Percentiles rank a stretch among this genome's conserved stretches.
Evolutionary conservation across 345 rosid species (phyloP).

Genomic region (Eucalyptus regnans): DNA sequence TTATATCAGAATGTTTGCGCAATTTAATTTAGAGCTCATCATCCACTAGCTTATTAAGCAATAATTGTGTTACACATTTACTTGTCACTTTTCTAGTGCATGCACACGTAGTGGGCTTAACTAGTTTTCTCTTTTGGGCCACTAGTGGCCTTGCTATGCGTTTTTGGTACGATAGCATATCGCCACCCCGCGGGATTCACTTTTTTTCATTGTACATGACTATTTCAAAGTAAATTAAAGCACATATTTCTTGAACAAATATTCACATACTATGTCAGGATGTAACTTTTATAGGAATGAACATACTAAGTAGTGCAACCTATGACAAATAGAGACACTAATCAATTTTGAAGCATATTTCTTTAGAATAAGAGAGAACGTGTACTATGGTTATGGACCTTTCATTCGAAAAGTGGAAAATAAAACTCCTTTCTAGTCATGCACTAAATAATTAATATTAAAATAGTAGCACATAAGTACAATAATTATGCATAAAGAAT

Average conservation of each 20-base stretch:
- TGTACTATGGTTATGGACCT: neutral
- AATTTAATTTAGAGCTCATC: too few species aligned
- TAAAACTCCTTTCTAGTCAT: neutral
- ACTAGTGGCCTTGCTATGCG: neutral
- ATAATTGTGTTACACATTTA: too few species aligned
- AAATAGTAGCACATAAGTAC: neutral
- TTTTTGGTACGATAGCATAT: neutral
- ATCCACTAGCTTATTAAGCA: too few species aligned
- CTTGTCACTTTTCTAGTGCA: too few species aligned
- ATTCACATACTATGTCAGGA: neutral
- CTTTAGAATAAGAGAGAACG: too few species aligned
- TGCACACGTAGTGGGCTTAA: neutral
- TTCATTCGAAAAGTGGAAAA: neutral
- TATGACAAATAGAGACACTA: neutral
- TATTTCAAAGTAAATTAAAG: neutral
- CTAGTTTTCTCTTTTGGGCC: neutral
- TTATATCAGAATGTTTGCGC: neutral
- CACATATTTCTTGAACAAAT: too few species aligned
- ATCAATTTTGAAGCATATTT: neutral
- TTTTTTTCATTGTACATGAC: neutral
- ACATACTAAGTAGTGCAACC: neutral
- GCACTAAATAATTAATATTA: neutral
- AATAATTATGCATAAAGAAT: neutral
- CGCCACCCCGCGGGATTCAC: neutral
- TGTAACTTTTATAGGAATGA: neutral